Evolutionary conservation across 1,284 basidiomycete genomes (phyloP).

Genomic region (Spongiforma sp.): DNA sequence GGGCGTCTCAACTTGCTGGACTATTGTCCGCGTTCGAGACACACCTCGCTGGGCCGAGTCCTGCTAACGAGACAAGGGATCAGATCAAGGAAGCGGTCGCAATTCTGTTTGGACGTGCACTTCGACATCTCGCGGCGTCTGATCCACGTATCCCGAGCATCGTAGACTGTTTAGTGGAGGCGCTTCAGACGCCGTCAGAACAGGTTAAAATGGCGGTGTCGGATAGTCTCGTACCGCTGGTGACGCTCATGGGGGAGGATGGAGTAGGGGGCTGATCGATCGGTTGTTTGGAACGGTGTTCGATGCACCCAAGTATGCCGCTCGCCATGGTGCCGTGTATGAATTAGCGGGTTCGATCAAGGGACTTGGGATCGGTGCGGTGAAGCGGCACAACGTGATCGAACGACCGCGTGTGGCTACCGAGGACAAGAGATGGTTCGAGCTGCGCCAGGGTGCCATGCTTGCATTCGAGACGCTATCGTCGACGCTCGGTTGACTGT

Average conservation of each 20-base stretch:
- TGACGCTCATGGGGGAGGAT: slow-evolving; percentile 66
- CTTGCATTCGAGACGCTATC: slow-evolving; percentile 96
- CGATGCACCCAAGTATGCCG: slow-evolving; percentile 86
- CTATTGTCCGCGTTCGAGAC: slow-evolving; percentile 89
- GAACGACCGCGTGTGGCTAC: slow-evolving; percentile 76
- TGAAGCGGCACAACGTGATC: slow-evolving; percentile 88
- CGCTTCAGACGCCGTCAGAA: slow-evolving; percentile 94
- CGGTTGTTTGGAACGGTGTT: slow-evolving; percentile 80
- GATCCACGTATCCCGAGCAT: slow-evolving; percentile 85
- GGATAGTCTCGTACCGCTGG: slow-evolving; percentile 91
- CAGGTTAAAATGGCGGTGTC: slow-evolving; percentile 97
- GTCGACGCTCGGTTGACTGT: slow-evolving; percentile 83
- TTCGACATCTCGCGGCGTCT: slow-evolving; percentile 82
- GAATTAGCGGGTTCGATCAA: slow-evolving; percentile 94
- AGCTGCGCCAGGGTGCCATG: slow-evolving; percentile 92
- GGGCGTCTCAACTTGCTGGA: slow-evolving; percentile 71
- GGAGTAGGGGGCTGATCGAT: slow-evolving; percentile 75
- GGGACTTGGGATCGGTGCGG: slow-evolving; percentile 85
- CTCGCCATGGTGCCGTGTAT: slow-evolving; percentile 94
- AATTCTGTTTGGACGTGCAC: slow-evolving; percentile 93
- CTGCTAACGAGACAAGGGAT: slow-evolving; percentile 78
- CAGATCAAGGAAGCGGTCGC: slow-evolving; percentile 95
- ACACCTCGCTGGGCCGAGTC: slow-evolving; percentile 69
- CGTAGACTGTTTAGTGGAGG: slow-evolving; percentile 89
- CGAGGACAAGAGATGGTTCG: slow-evolving; percentile 90